Evolutionary conservation across 1,284 basidiomycete genomes (phyloP).

Genomic region (Trametes polyzona): DNA sequence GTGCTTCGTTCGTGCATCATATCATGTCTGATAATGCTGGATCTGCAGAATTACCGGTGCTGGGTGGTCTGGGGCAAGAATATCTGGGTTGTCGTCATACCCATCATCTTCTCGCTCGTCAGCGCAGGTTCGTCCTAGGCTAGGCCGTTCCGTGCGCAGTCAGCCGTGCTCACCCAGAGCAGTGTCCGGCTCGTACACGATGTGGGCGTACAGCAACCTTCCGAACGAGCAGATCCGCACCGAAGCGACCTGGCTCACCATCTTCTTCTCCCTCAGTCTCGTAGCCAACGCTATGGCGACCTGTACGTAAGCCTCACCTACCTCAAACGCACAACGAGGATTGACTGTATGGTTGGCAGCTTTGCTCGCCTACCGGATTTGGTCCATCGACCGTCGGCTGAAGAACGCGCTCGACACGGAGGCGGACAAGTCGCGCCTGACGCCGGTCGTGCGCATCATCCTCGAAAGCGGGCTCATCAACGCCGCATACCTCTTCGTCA

Average conservation of each 20-base stretch:
- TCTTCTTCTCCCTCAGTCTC: conserved; percentile 25
- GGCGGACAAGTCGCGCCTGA: not conserved
- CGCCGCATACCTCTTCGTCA: conserved; percentile 23
- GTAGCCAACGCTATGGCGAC: conserved; percentile 26
- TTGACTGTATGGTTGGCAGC: not conserved
- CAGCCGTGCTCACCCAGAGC: not conserved
- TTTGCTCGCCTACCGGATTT: conserved; percentile 19
- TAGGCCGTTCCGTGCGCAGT: too few relatives aligned
- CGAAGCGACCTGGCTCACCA: conserved; percentile 14
- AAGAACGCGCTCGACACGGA: not conserved
- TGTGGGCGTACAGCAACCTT: conserved; percentile 15
- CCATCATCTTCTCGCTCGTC: conserved; percentile 20
- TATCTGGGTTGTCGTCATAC: conserved; percentile 20
- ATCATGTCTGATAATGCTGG: not conserved
- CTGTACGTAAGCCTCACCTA: conserved; percentile 1
- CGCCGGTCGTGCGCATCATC: conserved; percentile 21
- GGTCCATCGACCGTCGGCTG: conserved; percentile 10
- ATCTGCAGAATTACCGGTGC: conserved; percentile 24
- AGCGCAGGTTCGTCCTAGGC: conserved; percentile 16
- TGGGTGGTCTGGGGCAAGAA: conserved; percentile 29
- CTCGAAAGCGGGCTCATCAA: conserved; percentile 26
- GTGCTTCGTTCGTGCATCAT: too few relatives aligned
- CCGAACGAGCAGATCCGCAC: conserved; percentile 3
- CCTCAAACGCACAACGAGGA: too few relatives aligned
- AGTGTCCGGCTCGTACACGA: conserved; percentile 10